Evolutionary conservation across 257 asterid genomes (phyloP).

Genomic region (Nicotiana otophora): DNA sequence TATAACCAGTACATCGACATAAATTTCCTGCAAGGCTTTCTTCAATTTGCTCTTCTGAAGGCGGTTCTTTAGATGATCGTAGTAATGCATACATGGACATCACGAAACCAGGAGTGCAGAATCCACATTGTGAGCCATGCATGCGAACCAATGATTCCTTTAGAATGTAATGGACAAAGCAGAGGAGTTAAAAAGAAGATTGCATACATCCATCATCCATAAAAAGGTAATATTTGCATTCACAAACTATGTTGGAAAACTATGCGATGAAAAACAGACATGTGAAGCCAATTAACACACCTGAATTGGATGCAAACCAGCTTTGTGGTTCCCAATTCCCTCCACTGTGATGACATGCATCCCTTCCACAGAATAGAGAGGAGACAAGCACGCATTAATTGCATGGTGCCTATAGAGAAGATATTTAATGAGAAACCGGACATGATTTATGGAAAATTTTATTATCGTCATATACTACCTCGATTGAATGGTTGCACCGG

Average conservation of each 20-base stretch:
- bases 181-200: neutral
- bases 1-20: slow-evolving; percentile 97
- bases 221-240: neutral
- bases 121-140: slow-evolving; percentile 98
- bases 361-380: slow-evolving; percentile 93
- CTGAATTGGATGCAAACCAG: slow-evolving; percentile 94
- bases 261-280: neutral
- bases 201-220: neutral
- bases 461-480: neutral
- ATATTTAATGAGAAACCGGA: neutral
- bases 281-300: slow-evolving; percentile 23
- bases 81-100: slow-evolving; percentile 95
- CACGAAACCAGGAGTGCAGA: slow-evolving; percentile 95
- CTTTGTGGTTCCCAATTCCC: slow-evolving; percentile 74
- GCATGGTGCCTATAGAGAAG: slow-evolving; percentile 63
- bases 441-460: neutral
- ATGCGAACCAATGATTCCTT: slow-evolving; percentile 84
- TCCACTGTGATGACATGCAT: slow-evolving; percentile 96
- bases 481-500: neutral
- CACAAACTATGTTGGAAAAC: neutral
- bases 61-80: slow-evolving; percentile 64
- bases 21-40: slow-evolving; percentile 94
- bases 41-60: slow-evolving; percentile 75
- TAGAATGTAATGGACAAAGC: slow-evolving; percentile 16
- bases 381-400: slow-evolving; percentile 94